Base-by-base conservation (phyloP, 1,139 yeast species). In the Hemisphaericaspora xylofermentans region DNA sequence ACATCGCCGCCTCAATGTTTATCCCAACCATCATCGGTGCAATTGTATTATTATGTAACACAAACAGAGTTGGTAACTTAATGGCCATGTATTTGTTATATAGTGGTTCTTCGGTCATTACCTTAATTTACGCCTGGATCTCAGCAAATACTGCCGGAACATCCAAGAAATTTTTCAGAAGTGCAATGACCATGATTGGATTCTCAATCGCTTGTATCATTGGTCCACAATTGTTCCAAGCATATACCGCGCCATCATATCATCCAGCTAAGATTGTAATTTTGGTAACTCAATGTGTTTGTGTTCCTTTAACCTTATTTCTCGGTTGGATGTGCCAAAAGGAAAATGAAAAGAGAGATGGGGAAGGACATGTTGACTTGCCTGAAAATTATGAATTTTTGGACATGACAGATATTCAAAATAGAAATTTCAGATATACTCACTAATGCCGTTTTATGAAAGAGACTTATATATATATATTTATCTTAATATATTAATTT, bases 171-270 rank as follows among this genome's bases (percentile, higher is more conserved):
- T 50, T 64, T 25, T 50, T 57, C 22, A 49, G 68, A 35, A 61
- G 60, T 45, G 61, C 64, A 25, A 43, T 57, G 38, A 61, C 66
- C 0, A 61, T 63, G 72, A 56, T 66, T 40, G 64, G 63, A 19
- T 66, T 66, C 40, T 62, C 72, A 3, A 47, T 64, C 13, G 72
- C 69, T 1, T 55, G 64, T 37, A 53, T 68, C 13, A 65, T 68
- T 40, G 74, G 73, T 0, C 74, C 74, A 1, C 74, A 68, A 46
- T 43, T 68, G 22, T 68, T 68, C 47, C 64, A 61, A 42, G 58
- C 58, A 3, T 50, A 56, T 30, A 52, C 51, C 29, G 53, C 53
- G 9, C 61, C 68, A 3, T 40, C 55, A n/a, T 69, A 67, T 46
- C 49, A 51, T 8, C 64, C 70, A 1, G 75, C 75, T 3, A 67